Evolutionary conservation across 2,329 filamentous ascomycete species (phyloP).

Genomic region (Grosmannia clavigera): DNA sequence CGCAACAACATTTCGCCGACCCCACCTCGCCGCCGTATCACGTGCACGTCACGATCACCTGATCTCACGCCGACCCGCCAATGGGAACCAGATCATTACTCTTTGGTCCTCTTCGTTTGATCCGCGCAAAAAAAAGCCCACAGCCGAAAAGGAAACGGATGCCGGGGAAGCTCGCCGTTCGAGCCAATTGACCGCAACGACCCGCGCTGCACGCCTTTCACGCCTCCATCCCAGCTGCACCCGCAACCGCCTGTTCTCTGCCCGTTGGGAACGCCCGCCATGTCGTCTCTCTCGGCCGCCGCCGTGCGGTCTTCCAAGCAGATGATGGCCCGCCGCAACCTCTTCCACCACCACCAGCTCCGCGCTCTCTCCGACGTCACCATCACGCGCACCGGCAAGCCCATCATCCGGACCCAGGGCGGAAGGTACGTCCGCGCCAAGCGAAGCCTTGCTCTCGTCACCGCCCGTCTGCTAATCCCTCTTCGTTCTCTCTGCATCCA

Average conservation of each 20-base stretch:
- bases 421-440: constrained; percentile 54
- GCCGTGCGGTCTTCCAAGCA: constrained; percentile 38
- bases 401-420: constrained; percentile 76
- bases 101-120: constrained; percentile 3
- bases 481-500: constrained; percentile 21
- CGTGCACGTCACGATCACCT: not conserved
- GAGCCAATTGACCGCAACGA: constrained; percentile 10
- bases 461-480: constrained; percentile 6
- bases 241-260: not conserved
- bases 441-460: constrained; percentile 8
- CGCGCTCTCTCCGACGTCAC: constrained; percentile 65
- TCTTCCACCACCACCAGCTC: constrained; percentile 38
- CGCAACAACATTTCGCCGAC: constrained; percentile 11
- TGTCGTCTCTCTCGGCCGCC: constrained; percentile 25
- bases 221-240: not conserved
- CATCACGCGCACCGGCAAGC: constrained; percentile 93
- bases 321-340: constrained; percentile 28
- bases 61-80: constrained; percentile 5
- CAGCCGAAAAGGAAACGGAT: constrained; percentile 9
- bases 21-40: not conserved
- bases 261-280: not conserved
- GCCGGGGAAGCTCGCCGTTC: constrained; percentile 11
- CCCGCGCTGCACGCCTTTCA: not conserved
- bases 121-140: constrained; percentile 11
- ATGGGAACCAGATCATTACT: constrained; percentile 12